phyloP scores from a whole-genome alignment of 2,329 filamentous ascomycete species.

The Teratosphaeria pseudoeucalypti region DNA sequence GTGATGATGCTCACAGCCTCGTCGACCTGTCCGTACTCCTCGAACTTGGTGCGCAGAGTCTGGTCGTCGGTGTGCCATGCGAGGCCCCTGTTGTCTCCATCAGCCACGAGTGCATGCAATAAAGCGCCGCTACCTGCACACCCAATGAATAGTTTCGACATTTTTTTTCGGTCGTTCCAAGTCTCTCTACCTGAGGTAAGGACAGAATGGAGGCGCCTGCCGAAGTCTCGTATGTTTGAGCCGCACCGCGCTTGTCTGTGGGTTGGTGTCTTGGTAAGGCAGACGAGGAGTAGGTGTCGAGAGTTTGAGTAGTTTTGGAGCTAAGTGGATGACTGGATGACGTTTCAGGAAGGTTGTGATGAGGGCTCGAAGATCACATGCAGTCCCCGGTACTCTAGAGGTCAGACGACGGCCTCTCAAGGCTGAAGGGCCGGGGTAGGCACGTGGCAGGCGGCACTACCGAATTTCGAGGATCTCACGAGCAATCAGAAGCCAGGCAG shows the following conservation, averaged over 20 bases:
- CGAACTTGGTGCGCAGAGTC: conserved; percentile 80
- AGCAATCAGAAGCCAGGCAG: not conserved
- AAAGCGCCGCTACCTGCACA: conserved; percentile 37
- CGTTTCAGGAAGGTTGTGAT: not conserved
- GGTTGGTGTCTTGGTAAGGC: not conserved
- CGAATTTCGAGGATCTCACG: not conserved
- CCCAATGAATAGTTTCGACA: conserved; percentile 96
- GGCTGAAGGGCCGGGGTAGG: not conserved
- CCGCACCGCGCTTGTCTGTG: not conserved
- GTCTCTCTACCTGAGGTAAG: conserved; percentile 19
- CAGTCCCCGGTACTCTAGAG: not conserved
- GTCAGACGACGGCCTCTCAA: not conserved
- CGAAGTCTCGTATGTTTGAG: not conserved
- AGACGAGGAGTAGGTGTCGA: not conserved
- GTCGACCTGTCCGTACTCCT: conserved; percentile 80
- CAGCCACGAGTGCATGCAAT: conserved; percentile 6
- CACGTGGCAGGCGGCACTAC: conserved; percentile 1
- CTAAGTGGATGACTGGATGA: not conserved
- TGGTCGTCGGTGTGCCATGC: conserved; percentile 95
- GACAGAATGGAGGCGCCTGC: conserved; percentile 16
- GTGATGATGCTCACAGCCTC: conserved; percentile 72
- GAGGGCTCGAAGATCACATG: conserved; percentile 2
- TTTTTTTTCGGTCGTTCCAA: conserved; percentile 16
- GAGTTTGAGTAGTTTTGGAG: not conserved
- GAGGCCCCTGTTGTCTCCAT: conserved; percentile 59